phyloP scores from a whole-genome alignment of 2,329 filamentous ascomycete genomes.

The Sclerotiophoma versabilis region DNA sequence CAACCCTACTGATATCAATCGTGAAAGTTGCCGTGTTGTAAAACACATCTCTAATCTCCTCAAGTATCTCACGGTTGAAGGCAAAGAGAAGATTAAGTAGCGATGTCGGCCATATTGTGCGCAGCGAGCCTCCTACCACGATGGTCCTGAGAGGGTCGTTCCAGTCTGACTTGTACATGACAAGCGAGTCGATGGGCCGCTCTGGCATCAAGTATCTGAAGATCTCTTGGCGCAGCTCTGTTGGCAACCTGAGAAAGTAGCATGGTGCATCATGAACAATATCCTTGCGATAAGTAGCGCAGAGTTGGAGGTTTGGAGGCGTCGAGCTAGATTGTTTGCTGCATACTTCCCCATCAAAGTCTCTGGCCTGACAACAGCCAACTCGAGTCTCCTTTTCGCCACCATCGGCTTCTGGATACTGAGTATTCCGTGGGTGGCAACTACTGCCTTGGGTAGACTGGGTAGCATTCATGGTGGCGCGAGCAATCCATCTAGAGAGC shows the following conservation, averaged over 20 bases:
- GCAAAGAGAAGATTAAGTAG: slow-evolving; percentile 19
- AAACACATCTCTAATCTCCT: slow-evolving; percentile 39
- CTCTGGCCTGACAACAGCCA: slow-evolving; percentile 36
- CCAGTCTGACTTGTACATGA: not conserved
- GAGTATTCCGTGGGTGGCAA: not conserved
- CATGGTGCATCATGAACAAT: slow-evolving; percentile 34
- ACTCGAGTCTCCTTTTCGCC: slow-evolving; percentile 37
- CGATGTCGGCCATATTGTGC: not conserved
- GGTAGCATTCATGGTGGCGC: not conserved
- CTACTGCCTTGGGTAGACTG: not conserved
- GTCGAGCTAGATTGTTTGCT: slow-evolving; percentile 37
- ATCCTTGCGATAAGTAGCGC: slow-evolving; percentile 34
- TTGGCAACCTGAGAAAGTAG: slow-evolving; percentile 41
- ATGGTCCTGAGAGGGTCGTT: not conserved
- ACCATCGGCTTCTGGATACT: slow-evolving; percentile 25
- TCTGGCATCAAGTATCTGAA: slow-evolving; percentile 42
- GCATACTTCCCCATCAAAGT: slow-evolving; percentile 30
- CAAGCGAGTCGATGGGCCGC: slow-evolving; percentile 30
- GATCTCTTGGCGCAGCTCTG: slow-evolving; percentile 42
- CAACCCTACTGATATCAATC: slow-evolving; percentile 42
- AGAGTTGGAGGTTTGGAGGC: slow-evolving; percentile 44
- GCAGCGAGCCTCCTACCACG: not conserved
- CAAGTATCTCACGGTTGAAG: slow-evolving; percentile 36
- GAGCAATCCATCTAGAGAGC: not conserved
- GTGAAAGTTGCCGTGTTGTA: slow-evolving; percentile 40